Conservation (phyloP, 2,329 filamentous ascomycete genomes). For the Teratosphaeria nubilosa region DNA sequence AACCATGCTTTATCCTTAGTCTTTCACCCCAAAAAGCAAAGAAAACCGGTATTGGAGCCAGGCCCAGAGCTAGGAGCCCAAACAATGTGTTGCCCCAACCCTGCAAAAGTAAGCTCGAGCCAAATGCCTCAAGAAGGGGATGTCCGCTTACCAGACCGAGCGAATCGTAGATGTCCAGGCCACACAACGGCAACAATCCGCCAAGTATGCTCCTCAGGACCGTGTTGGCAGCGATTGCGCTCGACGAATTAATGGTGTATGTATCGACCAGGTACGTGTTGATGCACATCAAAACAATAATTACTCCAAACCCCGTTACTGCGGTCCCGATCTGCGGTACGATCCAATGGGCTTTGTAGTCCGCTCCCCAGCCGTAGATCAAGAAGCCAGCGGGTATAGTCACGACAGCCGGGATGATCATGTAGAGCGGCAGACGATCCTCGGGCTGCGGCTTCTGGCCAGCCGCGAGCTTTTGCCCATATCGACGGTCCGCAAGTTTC, state of each 20-base stretch:
- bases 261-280: conserved; percentile 51
- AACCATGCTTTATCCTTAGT: conserved; percentile 1
- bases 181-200: conserved; percentile 48
- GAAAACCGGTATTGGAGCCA: conserved; percentile 36
- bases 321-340: conserved; percentile 20
- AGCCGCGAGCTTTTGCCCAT: conserved; percentile 4
- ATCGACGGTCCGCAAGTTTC: neutral
- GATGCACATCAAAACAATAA: conserved; percentile 16
- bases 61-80: conserved; percentile 39
- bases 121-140: neutral
- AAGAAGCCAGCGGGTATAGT: conserved; percentile 19
- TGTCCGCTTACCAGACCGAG: conserved; percentile 35
- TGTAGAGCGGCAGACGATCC: conserved; percentile 20
- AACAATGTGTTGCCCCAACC: conserved; percentile 51
- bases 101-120: neutral
- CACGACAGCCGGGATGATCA: conserved; percentile 9
- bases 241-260: conserved; percentile 41
- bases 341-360: conserved; percentile 9
- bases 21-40: conserved; percentile 38
- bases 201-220: conserved; percentile 49
- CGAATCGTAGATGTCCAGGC: conserved; percentile 48
- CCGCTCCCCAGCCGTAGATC: conserved; percentile 14
- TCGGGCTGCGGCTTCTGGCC: conserved; percentile 39
- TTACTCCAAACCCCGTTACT: conserved; percentile 17
- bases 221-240: conserved; percentile 55